A percentile compares a stretch with the other conserved stretches of the same genome.
phyloP scores from a whole-genome alignment of 169 alveolate species.

The Perkinsus chesapeaki region DNA sequence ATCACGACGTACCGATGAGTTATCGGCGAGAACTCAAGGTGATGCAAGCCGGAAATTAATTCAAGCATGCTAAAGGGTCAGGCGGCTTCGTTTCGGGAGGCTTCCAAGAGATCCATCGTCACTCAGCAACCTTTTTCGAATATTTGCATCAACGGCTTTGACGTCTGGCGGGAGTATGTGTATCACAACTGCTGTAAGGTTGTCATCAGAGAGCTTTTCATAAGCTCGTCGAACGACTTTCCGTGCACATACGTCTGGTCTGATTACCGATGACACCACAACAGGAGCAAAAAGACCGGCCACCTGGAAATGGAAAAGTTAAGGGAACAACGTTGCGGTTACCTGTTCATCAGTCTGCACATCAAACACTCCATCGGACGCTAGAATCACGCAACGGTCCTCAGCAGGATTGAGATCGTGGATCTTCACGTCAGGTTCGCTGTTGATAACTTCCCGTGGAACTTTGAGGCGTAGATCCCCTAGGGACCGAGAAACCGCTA shows the following conservation, averaged over 20 bases:
- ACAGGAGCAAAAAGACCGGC: background rate
- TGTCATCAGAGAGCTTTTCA: background rate
- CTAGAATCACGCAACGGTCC: background rate
- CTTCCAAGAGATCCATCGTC: background rate
- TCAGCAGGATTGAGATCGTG: background rate
- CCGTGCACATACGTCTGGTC: background rate
- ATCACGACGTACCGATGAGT: no score
- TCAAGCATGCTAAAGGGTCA: background rate
- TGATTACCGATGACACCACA: background rate
- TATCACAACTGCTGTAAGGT: background rate
- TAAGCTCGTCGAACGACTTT: background rate
- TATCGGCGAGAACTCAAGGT: no score
- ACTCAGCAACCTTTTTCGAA: background rate
- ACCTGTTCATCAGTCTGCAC: background rate
- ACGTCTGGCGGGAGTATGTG: background rate
- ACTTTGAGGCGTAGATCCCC: slow-evolving; percentile 22
- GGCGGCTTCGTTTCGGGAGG: background rate
- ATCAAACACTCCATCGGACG: background rate
- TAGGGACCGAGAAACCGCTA: slow-evolving; percentile 26
- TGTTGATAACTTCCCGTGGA: background rate
- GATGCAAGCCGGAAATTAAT: background rate
- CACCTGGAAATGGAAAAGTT: background rate
- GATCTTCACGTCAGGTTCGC: background rate
- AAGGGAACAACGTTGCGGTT: background rate
- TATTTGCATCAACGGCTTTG: background rate